Conservation (phyloP, 2,329 filamentous ascomycete species). For the Sclerotinia nivalis region DNA sequence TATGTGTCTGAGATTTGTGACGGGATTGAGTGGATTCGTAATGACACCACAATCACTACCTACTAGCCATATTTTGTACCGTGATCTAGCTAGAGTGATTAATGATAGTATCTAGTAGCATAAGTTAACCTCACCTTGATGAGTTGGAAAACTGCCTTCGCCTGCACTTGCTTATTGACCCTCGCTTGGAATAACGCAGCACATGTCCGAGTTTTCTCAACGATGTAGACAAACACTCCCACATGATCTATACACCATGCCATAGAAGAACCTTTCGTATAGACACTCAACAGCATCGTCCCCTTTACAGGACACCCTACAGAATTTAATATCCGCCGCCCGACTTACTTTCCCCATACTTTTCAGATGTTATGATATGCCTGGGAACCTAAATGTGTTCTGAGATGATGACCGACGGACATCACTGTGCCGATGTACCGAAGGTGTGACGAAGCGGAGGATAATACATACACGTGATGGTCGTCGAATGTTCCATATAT, state of each 20-base stretch:
- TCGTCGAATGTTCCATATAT: not conserved
- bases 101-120: too few relatives aligned
- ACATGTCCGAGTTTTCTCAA: not conserved
- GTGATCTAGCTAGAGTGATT: too few relatives aligned
- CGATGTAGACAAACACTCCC: not conserved
- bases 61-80: too few relatives aligned
- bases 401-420: not conserved
- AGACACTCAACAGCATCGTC: too few relatives aligned
- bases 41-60: too few relatives aligned
- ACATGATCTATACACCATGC: not conserved
- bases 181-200: not conserved
- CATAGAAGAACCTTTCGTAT: not conserved
- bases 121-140: not conserved
- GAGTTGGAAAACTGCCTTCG: not conserved
- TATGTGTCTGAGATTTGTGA: too few relatives aligned
- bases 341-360: not conserved
- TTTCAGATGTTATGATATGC: not conserved
- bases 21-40: not conserved
- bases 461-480: not conserved
- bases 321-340: not conserved
- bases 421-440: not conserved
- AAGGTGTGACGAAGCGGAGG: not conserved
- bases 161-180: not conserved
- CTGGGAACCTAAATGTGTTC: not conserved
- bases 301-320: not conserved